A percentile compares a stretch with the other conserved stretches of the same genome.
These are phyloP conservation scores for Castanea sativa DNA, from an alignment of 306 rosid genomes.

Conservation along the genomic window DNA sequence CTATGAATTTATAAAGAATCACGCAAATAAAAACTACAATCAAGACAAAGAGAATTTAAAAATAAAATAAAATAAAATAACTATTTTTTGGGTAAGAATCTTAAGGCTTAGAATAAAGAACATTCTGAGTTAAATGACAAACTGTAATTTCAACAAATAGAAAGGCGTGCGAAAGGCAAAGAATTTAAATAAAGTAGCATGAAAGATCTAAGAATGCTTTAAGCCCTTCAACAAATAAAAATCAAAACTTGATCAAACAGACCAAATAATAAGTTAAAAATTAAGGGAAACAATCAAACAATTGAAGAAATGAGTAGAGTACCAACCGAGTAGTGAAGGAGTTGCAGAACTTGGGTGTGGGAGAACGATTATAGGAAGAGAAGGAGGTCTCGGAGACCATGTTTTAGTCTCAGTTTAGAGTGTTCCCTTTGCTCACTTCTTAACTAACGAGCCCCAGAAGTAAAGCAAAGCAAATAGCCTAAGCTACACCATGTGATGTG, in stretches of 20 bases:
- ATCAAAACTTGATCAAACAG: not conserved
- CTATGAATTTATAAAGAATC: not conserved
- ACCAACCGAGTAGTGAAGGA: slow-evolving; percentile 75
- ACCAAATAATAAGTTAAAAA: not conserved
- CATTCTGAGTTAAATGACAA: not conserved
- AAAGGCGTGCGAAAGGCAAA: not conserved
- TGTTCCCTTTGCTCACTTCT: not conserved
- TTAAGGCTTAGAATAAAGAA: not conserved
- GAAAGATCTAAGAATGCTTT: not conserved
- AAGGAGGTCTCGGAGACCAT: slow-evolving; percentile 68
- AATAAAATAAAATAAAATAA: too few species aligned
- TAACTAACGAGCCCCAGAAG: not conserved
- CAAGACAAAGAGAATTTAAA: not conserved
- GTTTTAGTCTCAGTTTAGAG: not conserved
- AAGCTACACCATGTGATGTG: not conserved
- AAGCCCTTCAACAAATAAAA: not conserved
- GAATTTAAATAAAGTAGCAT: not conserved
- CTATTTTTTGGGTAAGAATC: too few species aligned
- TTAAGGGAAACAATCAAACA: not conserved
- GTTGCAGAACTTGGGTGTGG: slow-evolving; percentile 64
- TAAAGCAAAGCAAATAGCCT: not conserved
- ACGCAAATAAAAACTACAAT: not conserved
- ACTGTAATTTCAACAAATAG: not conserved
- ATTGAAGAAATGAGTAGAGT: slow-evolving; percentile 9
- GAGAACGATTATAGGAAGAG: slow-evolving; percentile 52